Evolutionary conservation across 73 alveolate genomes (phyloP).

Genomic region (Blepharisma japonicum): DNA sequence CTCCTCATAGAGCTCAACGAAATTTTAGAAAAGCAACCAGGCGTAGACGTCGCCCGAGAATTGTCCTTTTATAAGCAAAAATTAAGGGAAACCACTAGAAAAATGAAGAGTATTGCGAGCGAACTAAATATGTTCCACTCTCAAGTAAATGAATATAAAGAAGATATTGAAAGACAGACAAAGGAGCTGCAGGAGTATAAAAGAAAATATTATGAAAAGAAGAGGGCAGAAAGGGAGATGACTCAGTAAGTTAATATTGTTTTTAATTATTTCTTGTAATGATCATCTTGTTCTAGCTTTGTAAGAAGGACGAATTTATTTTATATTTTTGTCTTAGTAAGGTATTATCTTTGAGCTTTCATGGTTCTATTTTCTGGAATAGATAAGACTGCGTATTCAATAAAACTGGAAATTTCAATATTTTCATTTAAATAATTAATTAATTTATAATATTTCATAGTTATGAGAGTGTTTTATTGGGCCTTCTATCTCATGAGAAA

Average conservation of each 20-base stretch:
- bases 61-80: slow-evolving; percentile 77
- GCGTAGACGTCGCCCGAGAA: slow-evolving; percentile 90
- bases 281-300: no score
- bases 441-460: no score
- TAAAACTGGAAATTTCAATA: no score
- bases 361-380: no score
- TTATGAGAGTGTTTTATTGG: no score
- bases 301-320: no score
- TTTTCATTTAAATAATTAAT: no score
- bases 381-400: no score
- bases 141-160: slow-evolving; percentile 90
- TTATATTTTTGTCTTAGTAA: no score
- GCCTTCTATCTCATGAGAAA: no score
- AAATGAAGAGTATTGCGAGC: slow-evolving; percentile 91
- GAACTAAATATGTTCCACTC: slow-evolving; percentile 94
- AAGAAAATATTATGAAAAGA: slow-evolving; percentile 84
- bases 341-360: no score
- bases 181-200: slow-evolving; percentile 89
- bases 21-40: slow-evolving; percentile 88
- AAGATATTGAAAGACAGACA: slow-evolving; percentile 89
- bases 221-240: slow-evolving; percentile 63
- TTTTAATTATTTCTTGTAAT: not conserved
- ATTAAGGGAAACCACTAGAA: slow-evolving; percentile 84
- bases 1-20: slow-evolving; percentile 81
- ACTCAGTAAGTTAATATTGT: not conserved